These are phyloP conservation scores for Aspergillus sp. DNA, from an alignment of 2,329 filamentous ascomycete genomes.

Conservation along the genomic window DNA sequence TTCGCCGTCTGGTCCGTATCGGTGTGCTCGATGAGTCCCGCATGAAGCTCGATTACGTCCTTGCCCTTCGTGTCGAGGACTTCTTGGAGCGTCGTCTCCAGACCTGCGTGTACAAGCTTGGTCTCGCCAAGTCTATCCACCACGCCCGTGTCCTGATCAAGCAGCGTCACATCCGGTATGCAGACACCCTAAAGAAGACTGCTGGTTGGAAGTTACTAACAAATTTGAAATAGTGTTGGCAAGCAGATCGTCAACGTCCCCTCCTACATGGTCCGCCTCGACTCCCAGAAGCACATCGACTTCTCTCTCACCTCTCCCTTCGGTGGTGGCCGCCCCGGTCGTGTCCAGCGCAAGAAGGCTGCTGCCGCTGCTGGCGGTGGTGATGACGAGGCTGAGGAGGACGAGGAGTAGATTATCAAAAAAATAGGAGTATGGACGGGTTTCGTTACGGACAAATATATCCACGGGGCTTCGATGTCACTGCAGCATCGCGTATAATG, in stretches of 20 bases:
- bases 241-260: slow-evolving; percentile 99
- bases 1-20: slow-evolving; percentile 99
- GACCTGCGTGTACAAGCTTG: slow-evolving; percentile 99
- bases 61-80: slow-evolving; percentile 98
- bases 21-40: slow-evolving; percentile 99
- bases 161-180: slow-evolving; percentile 87
- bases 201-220: slow-evolving; percentile 2
- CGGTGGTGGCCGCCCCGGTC: slow-evolving; percentile 92
- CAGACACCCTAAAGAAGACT: not conserved
- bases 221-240: slow-evolving; percentile 65
- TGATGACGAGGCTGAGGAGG: slow-evolving; percentile 68
- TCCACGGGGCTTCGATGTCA: slow-evolving; percentile 35
- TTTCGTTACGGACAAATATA: slow-evolving; percentile 35
- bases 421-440: slow-evolving; percentile 38
- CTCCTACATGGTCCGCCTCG: slow-evolving; percentile 98
- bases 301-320: slow-evolving; percentile 97
- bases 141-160: slow-evolving; percentile 99
- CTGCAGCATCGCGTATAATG: slow-evolving; percentile 40
- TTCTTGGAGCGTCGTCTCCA: slow-evolving; percentile 99
- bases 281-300: slow-evolving; percentile 99
- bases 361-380: slow-evolving; percentile 79
- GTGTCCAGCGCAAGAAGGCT: slow-evolving; percentile 99
- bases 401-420: slow-evolving; percentile 60
- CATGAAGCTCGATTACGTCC: slow-evolving; percentile 99
- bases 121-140: slow-evolving; percentile 99